phyloP scores from a whole-genome alignment of 768 basidiomycete species.

The Panaeolus cyanescens region DNA sequence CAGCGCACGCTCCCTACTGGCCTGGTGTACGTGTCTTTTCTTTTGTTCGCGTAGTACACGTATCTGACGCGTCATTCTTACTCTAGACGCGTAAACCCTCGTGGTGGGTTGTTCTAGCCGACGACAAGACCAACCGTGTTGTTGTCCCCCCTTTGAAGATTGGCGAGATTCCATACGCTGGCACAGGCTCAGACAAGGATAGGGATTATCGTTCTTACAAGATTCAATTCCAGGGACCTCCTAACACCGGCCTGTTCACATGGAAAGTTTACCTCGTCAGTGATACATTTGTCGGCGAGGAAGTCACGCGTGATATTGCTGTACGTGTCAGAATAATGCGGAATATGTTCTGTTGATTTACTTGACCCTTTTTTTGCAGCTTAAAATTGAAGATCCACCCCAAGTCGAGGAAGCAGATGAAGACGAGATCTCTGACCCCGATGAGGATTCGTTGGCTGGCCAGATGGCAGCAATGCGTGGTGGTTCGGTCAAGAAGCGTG shows the following conservation, averaged over 20 bases:
- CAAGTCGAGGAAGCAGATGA: constrained; percentile 65
- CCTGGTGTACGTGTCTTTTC: constrained; percentile 62
- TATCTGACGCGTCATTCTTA: constrained; percentile 5
- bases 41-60: not conserved
- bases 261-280: constrained; percentile 88
- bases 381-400: constrained; percentile 80
- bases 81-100: constrained; percentile 80
- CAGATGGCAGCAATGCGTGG: constrained; percentile 98
- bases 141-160: constrained; percentile 88
- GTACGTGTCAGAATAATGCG: constrained; percentile 68
- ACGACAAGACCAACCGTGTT: constrained; percentile 80
- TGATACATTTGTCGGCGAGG: constrained; percentile 88
- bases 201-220: constrained; percentile 82
- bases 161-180: constrained; percentile 72
- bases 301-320: constrained; percentile 66
- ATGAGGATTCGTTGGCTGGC: constrained; percentile 94
- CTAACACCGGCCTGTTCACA: constrained; percentile 77
- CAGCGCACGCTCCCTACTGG: constrained; percentile 93
- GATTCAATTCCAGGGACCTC: constrained; percentile 94
- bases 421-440: constrained; percentile 97
- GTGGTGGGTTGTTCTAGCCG: constrained; percentile 92
- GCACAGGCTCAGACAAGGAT: constrained; percentile 35
- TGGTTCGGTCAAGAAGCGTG: constrained; percentile 73
- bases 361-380: constrained; percentile 41
- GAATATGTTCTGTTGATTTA: constrained; percentile 45